Evolutionary conservation across 352 stramenopile species (phyloP).

Genomic region (Pythium periplocum): DNA sequence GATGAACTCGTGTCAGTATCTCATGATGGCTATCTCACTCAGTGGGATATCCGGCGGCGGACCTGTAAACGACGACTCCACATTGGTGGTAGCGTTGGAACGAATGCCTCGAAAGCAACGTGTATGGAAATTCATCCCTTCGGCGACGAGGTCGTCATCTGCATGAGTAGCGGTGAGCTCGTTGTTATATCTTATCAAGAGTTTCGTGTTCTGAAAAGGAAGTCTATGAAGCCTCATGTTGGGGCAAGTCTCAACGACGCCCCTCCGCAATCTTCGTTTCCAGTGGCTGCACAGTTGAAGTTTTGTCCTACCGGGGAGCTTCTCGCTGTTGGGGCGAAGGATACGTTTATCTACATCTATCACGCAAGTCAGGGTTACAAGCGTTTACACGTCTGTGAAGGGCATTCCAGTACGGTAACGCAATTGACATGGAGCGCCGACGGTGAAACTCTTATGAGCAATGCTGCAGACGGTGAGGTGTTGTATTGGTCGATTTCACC

Average conservation of each 20-base stretch:
- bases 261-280: neutral
- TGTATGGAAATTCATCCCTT: constrained; percentile 54
- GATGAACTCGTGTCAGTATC: constrained; percentile 44
- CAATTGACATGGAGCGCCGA: constrained; percentile 88
- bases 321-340: constrained; percentile 46
- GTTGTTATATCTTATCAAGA: constrained; percentile 39
- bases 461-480: constrained; percentile 61
- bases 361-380: constrained; percentile 45
- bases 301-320: constrained; percentile 43
- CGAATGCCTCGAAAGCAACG: constrained; percentile 21
- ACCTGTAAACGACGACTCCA: constrained; percentile 28
- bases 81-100: constrained; percentile 19
- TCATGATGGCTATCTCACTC: constrained; percentile 40
- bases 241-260: neutral
- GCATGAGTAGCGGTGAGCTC: constrained; percentile 46
- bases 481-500: constrained; percentile 44
- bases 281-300: constrained; percentile 36
- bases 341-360: constrained; percentile 65
- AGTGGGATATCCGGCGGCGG: constrained; percentile 51
- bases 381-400: constrained; percentile 56
- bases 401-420: constrained; percentile 74
- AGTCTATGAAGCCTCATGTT: constrained; percentile 30
- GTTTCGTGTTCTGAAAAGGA: constrained; percentile 33
- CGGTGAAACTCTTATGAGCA: constrained; percentile 75
- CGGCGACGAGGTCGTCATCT: constrained; percentile 45